Base-by-base conservation (phyloP, 1,139 yeast species). In the Debaryomyces fabryi region DNA sequence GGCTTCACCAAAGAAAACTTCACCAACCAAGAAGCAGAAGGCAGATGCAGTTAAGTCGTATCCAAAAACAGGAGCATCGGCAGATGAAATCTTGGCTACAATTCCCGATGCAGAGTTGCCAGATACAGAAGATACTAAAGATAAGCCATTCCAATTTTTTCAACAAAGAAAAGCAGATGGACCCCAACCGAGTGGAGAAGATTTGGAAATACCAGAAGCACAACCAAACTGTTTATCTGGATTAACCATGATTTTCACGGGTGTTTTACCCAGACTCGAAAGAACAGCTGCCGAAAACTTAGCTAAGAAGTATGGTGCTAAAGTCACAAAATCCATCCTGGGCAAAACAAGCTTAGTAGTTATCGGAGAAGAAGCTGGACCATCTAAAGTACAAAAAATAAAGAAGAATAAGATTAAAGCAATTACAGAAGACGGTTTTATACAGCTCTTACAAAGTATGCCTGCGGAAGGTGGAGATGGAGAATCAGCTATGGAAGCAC, bases 281-380 rank as follows among this genome's bases (percentile, higher is more conserved):
- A 79, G 99, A 54, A 85, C 81, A 1, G 84, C 82, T 25, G 86
- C 93, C 20, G 95, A 87, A 59, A 78, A 79, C 29, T 64, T 89
- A 23, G 96, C 97, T 4, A 85, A 88, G 59, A 77, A 79, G 53
- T 91, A 92, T 59, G 99, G 99, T 13, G 99, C 97, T n/a, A 86
- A 86, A 59, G 96, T 92, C 10, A 89, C 97, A 2, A 83, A 89
- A 54, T 81, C 97, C 0, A 87, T 93, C 27, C 88, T 95, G 46
- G 84, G 90, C 18, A 88, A 86, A 60, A 95, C 99, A 0, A 82
- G 90, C 33, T 76, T 91, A 42, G 97, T 93, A 5, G 97, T 93
- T 2, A 76, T 95, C 27, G 99, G 99, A 6, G 90, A 82, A 45
- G 97, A 93, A 57, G 99, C 99, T 1, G 99, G 99, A 0, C 98